Evolutionary conservation across 2,329 filamentous ascomycete genomes (phyloP), one percentile per base, ranked within the genome.

Genomic region (Dryadomyces quercus-mongolicae): DNA sequence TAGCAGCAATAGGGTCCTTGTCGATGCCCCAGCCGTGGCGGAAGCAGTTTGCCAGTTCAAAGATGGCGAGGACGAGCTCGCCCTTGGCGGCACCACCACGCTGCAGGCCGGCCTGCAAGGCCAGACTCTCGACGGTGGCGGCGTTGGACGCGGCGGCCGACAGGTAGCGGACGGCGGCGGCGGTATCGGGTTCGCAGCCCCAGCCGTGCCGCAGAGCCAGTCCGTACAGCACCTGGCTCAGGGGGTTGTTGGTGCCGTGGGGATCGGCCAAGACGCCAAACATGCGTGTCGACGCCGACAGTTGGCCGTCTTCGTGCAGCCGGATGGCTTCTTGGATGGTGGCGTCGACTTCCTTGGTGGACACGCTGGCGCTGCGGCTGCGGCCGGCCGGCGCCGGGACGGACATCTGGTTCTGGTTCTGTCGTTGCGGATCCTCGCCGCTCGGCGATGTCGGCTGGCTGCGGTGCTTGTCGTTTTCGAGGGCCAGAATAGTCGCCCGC

Each of bases 261-360:
- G 88, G 88, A 66, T 95, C 85, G 53, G 93, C 93, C 61, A 98
- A 74, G 57, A 77, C 75, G 31, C 82, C 86, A 70, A 98, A 98
- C 70, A 97, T 81, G 52, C 74, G 73, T n/a, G 93, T 96, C 53
- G 90, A 93, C 63, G 76, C 71, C 63, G 82, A 80, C 55, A 95
- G 76, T 57, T 93, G 78, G 55, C 92, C 92, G 49, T 75, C 77
- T 70, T 98, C 93, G 67, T 98, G 93, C 59, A 97, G 75, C 57
- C 86, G 80, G 66, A 98, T 98, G n/a, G 93, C 93, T 70, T 94
- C 85, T 69, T 96, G 92, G 56, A 98, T 95, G 68, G 88, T 84
- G 56, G 78, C 76, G 65, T 85, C 81, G 53, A 77, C 76, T 55
- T 70, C 69, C 64, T 78, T 73, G 49, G 73, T 74, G 53, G 73